phyloP scores from a whole-genome alignment of 1,284 basidiomycete species.

The Fomitiporia mediterranea region DNA sequence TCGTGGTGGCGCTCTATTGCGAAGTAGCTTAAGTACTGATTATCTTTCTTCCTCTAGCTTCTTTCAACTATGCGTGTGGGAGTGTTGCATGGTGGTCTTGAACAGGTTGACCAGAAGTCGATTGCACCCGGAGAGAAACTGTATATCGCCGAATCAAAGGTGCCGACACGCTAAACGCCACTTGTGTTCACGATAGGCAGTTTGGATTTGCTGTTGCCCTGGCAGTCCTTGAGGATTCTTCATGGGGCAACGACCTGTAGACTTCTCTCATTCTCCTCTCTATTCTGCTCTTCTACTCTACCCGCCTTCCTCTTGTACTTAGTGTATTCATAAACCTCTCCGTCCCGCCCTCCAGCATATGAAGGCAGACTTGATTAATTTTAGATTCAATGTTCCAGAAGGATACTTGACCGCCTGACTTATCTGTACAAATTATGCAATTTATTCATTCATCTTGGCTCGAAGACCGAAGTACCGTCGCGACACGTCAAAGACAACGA shows the following conservation, averaged over 20 bases:
- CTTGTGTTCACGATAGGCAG: too few species aligned
- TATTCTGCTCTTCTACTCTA: too few species aligned
- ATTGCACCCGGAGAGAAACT: constrained; percentile 37
- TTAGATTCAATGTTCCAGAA: background rate
- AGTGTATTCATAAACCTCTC: background rate
- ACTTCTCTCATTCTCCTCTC: too few species aligned
- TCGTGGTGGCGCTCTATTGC: constrained; percentile 7
- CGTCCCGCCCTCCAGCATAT: background rate
- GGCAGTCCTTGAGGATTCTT: too few species aligned
- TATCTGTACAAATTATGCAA: background rate
- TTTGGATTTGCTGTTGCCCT: too few species aligned
- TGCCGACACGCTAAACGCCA: constrained; percentile 4
- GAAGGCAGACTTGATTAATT: background rate
- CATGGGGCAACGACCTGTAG: too few species aligned
- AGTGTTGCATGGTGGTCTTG: constrained; percentile 68
- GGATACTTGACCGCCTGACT: background rate
- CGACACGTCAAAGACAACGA: background rate
- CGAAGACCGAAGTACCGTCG: too few species aligned
- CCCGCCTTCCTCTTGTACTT: too few species aligned
- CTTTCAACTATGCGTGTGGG: constrained; percentile 83
- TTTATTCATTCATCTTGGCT: too few species aligned
- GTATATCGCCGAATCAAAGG: constrained; percentile 24
- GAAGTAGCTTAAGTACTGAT: constrained; percentile 2
- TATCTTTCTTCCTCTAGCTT: constrained; percentile 37
- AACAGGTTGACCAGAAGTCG: constrained; percentile 36